Conservation (phyloP, 306 rosid species). For the Prunus mira region DNA sequence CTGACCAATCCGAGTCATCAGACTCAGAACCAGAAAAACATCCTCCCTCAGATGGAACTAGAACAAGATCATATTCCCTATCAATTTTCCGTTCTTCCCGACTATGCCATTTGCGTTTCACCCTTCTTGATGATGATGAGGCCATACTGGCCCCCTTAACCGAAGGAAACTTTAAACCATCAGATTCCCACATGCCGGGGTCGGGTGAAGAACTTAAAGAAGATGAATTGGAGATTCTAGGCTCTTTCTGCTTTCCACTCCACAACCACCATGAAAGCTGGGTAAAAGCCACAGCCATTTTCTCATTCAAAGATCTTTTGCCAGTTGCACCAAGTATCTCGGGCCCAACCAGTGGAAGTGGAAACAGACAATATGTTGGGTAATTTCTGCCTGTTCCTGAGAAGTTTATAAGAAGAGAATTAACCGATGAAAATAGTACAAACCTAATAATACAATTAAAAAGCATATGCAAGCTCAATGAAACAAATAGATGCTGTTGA, state of each 20-base stretch:
- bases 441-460: not conserved
- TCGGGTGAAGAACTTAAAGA: conserved; percentile 54
- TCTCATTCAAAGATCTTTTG: conserved; percentile 8
- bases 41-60: conserved; percentile 91
- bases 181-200: conserved; percentile 59
- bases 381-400: conserved; percentile 8
- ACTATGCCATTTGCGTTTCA: conserved; percentile 83
- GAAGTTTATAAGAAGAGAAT: not conserved
- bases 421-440: conserved; percentile 15
- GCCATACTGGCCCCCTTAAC: conserved; percentile 45
- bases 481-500: not conserved
- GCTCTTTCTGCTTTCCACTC: conserved; percentile 79
- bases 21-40: conserved; percentile 86
- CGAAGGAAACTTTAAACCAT: conserved; percentile 65
- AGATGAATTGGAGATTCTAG: conserved; percentile 52
- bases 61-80: conserved; percentile 77
- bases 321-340: conserved; percentile 25
- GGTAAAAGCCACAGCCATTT: conserved; percentile 82
- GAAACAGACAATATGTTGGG: conserved; percentile 1
- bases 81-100: conserved; percentile 86
- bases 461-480: not conserved
- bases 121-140: conserved; percentile 72
- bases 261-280: conserved; percentile 89
- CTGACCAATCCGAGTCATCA: conserved; percentile 91
- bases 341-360: not conserved